phyloP scores from a whole-genome alignment of 2,329 filamentous ascomycete genomes.

The Aureobasidium sp. region DNA sequence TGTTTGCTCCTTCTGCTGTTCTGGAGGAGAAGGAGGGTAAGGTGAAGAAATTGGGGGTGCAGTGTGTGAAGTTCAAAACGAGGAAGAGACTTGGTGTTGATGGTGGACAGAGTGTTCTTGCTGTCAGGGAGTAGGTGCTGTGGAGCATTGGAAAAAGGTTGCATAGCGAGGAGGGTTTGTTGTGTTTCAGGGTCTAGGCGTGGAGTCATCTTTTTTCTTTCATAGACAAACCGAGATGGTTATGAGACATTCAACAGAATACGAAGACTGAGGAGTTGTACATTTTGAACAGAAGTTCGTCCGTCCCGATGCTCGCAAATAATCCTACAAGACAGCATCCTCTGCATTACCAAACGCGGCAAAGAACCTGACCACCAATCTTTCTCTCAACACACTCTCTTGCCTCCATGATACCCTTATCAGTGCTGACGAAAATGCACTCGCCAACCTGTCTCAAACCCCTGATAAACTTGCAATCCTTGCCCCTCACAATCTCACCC shows the following conservation, averaged over 20 bases:
- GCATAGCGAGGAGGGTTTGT: too few species aligned
- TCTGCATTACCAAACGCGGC: conserved; percentile 47
- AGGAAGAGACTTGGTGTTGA: conserved; percentile 21
- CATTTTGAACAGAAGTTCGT: too few species aligned
- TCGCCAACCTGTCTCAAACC: conserved; percentile 71
- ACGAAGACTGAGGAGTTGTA: too few species aligned
- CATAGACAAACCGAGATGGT: too few species aligned
- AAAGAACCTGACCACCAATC: conserved; percentile 72
- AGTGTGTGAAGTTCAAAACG: conserved; percentile 21
- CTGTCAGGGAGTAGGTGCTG: conserved; percentile 7
- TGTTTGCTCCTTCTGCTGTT: conserved; percentile 24
- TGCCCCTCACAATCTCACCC: conserved; percentile 58
- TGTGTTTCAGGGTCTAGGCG: too few species aligned
- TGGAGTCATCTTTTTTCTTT: too few species aligned
- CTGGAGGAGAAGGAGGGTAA: conserved; percentile 16
- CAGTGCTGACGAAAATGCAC: conserved; percentile 70
- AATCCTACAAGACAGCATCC: too few species aligned
- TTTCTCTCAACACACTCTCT: conserved; percentile 74
- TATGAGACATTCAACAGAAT: too few species aligned
- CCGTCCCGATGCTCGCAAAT: too few species aligned
- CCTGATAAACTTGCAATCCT: conserved; percentile 56
- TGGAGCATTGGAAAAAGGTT: too few species aligned
- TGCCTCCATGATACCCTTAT: conserved; percentile 68
- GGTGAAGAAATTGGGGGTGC: conserved; percentile 17
- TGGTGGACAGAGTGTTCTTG: conserved; percentile 21